Conservation (phyloP, 2,329 filamentous ascomycete genomes). For the Cladosporium sp. region DNA sequence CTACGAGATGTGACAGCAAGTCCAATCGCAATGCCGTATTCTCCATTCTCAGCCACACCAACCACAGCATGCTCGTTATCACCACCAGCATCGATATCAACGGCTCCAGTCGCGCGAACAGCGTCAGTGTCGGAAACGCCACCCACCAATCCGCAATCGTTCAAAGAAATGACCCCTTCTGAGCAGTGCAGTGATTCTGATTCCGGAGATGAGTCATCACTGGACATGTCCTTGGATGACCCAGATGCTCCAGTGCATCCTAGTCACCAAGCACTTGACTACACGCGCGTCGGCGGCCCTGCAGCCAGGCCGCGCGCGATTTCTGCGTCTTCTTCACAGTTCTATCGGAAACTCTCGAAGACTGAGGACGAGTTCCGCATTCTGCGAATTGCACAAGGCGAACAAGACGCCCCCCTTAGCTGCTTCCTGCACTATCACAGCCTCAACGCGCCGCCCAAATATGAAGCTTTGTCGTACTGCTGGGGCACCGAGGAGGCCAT, state of each 20-base stretch:
- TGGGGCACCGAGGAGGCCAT: constrained; percentile 8
- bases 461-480: constrained; percentile 16
- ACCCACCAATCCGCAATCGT: no score
- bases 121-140: no score
- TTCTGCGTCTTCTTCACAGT: not conserved
- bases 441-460: constrained; percentile 1
- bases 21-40: not conserved
- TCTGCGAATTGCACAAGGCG: constrained; percentile 6
- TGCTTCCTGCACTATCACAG: constrained; percentile 11
- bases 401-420: not conserved
- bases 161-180: no score
- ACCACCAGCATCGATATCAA: no score
- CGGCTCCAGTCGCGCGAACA: no score
- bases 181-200: no score
- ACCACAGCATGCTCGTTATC: no score
- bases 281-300: not conserved
- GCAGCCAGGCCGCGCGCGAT: not conserved
- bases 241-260: no score
- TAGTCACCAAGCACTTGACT: not conserved
- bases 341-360: constrained; percentile 1
- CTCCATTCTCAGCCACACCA: not conserved
- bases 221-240: no score
- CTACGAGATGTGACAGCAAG: not conserved
- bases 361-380: constrained; percentile 8
- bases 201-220: no score